Evolutionary conservation across 2,329 filamentous ascomycete species (phyloP), one percentile per base, ranked within the genome.

Genomic region (Microcyclospora pomicola): DNA sequence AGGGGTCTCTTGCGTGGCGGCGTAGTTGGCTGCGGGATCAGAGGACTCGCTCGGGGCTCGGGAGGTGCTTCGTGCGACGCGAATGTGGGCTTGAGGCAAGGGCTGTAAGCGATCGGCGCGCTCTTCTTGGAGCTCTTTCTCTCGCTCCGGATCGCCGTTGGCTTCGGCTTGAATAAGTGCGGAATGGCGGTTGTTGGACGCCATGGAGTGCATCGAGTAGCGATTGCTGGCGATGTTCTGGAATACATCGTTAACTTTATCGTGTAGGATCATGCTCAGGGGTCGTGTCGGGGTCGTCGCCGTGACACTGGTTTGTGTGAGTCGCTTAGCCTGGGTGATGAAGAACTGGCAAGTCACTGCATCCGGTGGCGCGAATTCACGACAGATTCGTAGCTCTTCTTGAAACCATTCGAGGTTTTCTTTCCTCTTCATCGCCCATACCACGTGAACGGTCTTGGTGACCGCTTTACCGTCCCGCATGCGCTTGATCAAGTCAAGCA

Each of bases 391-490:
- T 41, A 95, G 69, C 59, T 95, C 88, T 61, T 95, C 87, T 47
- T 84, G 82, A 69, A 95, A 96, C 88, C 88, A 96, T 56, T 95
- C 85, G 77, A 96, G 85, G 1, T 85, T 84, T 59, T 95, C 88
- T 11, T 91, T 77, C 39, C 82, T 76, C 61, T 91, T 93, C 48
- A 95, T 67, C 5, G 87, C 78, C 88, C 88, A 96, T n/a, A 96
- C 75, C 1, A 96, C 83, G 12, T 91, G 80, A 5, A 96, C 80
- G 46, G 80, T 83, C 57, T 82, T 84, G 2, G 87, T 95, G 33
- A 94, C 84, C 27, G 88, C 87, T 60, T 94, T 94, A 35, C 85
- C 83, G 54, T 94, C 87, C 42, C 86, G 78, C 80, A 96, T 94
- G 42, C 86, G 78, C 63, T 94, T 95, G 63, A 95, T 92, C n/a